Evolutionary conservation across 2,329 filamentous ascomycete genomes (phyloP).

Genomic region (Verticillium klebahnii): DNA sequence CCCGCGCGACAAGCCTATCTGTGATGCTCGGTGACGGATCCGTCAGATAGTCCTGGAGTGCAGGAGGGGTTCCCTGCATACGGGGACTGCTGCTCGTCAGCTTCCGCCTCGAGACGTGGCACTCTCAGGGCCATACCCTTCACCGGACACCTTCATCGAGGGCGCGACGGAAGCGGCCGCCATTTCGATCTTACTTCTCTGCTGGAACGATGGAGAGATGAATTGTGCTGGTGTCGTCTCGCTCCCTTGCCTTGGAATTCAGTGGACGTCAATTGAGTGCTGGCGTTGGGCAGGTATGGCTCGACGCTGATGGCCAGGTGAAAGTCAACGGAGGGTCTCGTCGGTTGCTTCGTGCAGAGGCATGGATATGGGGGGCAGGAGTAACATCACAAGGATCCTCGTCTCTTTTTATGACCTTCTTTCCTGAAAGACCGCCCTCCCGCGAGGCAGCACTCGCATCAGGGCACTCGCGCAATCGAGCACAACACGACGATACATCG

Average conservation of each 20-base stretch:
- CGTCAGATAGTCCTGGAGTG: slow-evolving; percentile 2
- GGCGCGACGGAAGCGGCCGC: neutral
- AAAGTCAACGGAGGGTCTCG: neutral
- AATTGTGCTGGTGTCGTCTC: neutral
- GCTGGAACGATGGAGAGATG: neutral
- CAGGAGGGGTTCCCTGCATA: slow-evolving; percentile 1
- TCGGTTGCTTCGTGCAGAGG: neutral
- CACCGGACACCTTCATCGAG: slow-evolving; percentile 8
- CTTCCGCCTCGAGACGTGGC: slow-evolving; percentile 9
- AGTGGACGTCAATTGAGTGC: neutral
- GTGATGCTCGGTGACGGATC: slow-evolving; percentile 1
- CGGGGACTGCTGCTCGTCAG: slow-evolving; percentile 4
- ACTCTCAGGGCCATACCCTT: slow-evolving; percentile 9
- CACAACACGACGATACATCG: neutral
- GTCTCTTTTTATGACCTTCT: neutral
- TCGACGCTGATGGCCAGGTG: neutral
- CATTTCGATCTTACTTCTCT: neutral
- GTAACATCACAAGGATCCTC: neutral
- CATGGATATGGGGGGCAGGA: neutral
- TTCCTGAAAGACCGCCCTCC: neutral
- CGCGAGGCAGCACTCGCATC: neutral
- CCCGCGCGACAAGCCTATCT: slow-evolving; percentile 3
- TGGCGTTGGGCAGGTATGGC: neutral
- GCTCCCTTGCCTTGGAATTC: neutral
- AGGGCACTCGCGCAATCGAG: neutral